phyloP scores from a whole-genome alignment of 371 early-diverging fungal species.

The Haplosporangium sp. region DNA sequence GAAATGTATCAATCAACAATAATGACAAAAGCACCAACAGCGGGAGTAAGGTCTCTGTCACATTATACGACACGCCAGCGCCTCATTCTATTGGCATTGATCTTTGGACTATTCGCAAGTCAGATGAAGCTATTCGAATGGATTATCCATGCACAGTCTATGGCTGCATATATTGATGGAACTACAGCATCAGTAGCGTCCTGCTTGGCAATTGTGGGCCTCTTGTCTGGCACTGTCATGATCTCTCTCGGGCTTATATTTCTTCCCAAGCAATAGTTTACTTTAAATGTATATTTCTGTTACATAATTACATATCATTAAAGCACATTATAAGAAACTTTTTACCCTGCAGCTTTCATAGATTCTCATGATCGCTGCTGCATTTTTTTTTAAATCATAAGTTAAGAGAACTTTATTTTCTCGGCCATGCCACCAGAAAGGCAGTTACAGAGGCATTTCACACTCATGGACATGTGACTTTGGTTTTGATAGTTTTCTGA shows the following conservation, averaged over 20 bases:
- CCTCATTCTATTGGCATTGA: slow-evolving; percentile 1
- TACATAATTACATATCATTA: too few species aligned
- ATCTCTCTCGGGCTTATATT: slow-evolving; percentile 12
- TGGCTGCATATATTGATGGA: neutral
- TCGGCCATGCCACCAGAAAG: too few species aligned
- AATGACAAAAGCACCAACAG: neutral
- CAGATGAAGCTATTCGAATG: slow-evolving; percentile 44
- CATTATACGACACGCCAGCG: slow-evolving; percentile 14
- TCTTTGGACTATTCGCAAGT: slow-evolving; percentile 14
- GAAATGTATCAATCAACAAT: slow-evolving; percentile 6
- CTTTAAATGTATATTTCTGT: neutral
- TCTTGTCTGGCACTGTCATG: slow-evolving; percentile 23
- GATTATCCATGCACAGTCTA: slow-evolving; percentile 22
- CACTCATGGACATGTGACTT: too few species aligned
- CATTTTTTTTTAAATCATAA: too few species aligned
- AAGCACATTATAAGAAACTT: too few species aligned
- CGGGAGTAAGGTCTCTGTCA: neutral
- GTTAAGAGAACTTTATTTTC: too few species aligned
- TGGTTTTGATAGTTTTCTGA: too few species aligned
- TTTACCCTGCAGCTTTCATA: too few species aligned
- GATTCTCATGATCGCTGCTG: too few species aligned
- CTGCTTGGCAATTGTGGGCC: slow-evolving; percentile 14
- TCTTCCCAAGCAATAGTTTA: slow-evolving; percentile 6
- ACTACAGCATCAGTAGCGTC: slow-evolving; percentile 12
- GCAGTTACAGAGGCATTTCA: too few species aligned